A percentile compares a stretch with the other conserved stretches of the same genome.
phyloP scores from a whole-genome alignment of 306 rosid genomes.

The Medicago arabica region DNA sequence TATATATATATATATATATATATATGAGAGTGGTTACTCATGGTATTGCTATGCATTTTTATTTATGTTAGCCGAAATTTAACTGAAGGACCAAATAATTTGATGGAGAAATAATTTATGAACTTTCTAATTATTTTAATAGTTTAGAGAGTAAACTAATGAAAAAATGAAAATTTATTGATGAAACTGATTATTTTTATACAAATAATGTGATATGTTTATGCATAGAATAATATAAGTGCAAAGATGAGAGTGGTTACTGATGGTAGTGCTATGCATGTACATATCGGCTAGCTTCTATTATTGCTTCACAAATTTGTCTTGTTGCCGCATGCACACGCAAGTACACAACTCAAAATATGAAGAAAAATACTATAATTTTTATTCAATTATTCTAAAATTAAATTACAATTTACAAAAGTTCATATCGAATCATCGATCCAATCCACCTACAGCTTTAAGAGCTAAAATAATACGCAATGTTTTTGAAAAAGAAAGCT shows the following conservation, averaged over 20 bases:
- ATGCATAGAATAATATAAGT: too few species aligned
- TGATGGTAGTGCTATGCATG: background rate
- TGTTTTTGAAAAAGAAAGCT: background rate
- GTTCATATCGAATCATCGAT: conserved; percentile 16
- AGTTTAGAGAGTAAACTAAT: too few species aligned
- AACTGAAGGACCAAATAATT: too few species aligned
- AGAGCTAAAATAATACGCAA: background rate
- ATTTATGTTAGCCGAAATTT: too few species aligned
- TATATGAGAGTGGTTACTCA: too few species aligned
- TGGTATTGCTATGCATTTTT: too few species aligned
- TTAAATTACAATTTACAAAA: background rate
- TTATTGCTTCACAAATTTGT: conserved; percentile 24
- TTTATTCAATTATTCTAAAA: conserved; percentile 4
- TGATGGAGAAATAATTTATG: too few species aligned
- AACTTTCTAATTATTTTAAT: too few species aligned
- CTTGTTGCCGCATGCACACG: conserved; percentile 27
- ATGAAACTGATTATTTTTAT: too few species aligned
- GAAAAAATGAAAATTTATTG: too few species aligned
- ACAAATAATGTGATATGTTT: too few species aligned
- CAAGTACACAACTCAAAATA: background rate
- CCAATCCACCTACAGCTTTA: conserved; percentile 9
- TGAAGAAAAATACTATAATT: background rate
- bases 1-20: too few species aligned
- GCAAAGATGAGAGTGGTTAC: background rate
- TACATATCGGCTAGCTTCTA: background rate